These are phyloP conservation scores for Elaeis oleifera DNA, from an alignment of 202 grass and related monocot species.

Conservation along the genomic window DNA sequence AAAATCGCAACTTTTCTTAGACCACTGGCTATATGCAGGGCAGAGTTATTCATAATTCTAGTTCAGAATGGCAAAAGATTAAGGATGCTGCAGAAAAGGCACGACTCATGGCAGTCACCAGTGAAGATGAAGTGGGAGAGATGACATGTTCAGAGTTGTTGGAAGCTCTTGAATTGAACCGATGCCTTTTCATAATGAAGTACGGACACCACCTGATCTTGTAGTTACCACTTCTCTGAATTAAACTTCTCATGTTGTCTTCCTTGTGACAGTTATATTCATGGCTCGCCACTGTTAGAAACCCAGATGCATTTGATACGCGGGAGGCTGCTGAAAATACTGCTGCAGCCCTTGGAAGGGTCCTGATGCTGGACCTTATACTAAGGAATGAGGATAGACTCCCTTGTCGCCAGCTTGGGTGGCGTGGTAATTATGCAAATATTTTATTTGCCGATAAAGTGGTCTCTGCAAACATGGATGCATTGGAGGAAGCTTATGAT, in stretches of 20 bases:
- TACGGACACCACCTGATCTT: conserved; percentile 23
- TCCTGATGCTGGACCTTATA: conserved; percentile 79
- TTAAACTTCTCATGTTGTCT: too few species aligned
- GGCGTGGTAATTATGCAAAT: conserved; percentile 93
- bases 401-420: conserved; percentile 68
- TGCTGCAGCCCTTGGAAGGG: conserved; percentile 70
- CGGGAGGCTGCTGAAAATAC: conserved; percentile 55
- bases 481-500: conserved; percentile 41
- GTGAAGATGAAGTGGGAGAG: conserved; percentile 56
- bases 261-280: conserved; percentile 67
- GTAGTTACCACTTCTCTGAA: background rate
- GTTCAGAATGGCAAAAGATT: conserved; percentile 74
- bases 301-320: conserved; percentile 48
- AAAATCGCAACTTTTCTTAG: background rate
- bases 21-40: conserved; percentile 33
- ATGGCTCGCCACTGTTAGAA: conserved; percentile 76
- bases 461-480: conserved; percentile 62
- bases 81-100: conserved; percentile 84
- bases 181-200: conserved; percentile 95
- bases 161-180: conserved; percentile 80
- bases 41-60: conserved; percentile 76
- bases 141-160: conserved; percentile 70
- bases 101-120: conserved; percentile 28
- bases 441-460: conserved; percentile 51
- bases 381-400: conserved; percentile 91